Evolutionary conservation across 768 basidiomycete genomes (phyloP), one percentile per base, ranked within the genome.

Genomic region (Crepidotus variabilis): DNA sequence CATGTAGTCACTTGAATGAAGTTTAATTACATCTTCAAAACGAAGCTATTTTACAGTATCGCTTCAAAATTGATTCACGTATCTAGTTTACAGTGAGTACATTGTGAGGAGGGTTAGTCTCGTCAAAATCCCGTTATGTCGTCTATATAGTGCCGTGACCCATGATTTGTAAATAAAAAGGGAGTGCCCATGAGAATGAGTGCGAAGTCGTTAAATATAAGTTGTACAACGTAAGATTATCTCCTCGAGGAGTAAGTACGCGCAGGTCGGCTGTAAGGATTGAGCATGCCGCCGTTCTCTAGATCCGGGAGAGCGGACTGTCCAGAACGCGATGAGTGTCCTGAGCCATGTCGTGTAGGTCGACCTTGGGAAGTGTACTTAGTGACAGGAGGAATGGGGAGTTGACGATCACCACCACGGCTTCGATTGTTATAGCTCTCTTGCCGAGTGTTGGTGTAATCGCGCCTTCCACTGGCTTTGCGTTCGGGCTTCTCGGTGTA

Each of bases 221-320:
- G 63, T 57, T 52, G 57, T 50, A 54, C 46, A 54, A 56, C 59
- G 52, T 58, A 61, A 57, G 55, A 50, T 56, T 54, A 60, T 56
- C 57, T 52, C 45, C 60, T 62, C 50, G 62, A 56, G 45, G 59
- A 36, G 32, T 56, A 20, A 5, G 54, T 56, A 33, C 65, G 67
- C 20, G 65, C 39, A 43, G 39, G 39, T 59, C 54, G 60, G 51
- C 67, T 62, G 55, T 75, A 74, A 1, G 77, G 75, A 57, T 78
- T 76, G 51, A 71, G 66, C 75, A 78, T 76, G 34, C 69, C 71
- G 35, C 75, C 75, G 56, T 71, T 73, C 58, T 76, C 75, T 28
- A 76, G 70, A 54, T 73, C 71, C 20, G 57, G 70, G 65, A 56
- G 63, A 65, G 6, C 33, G 28, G 69, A 57, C 48, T 71, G 69